Evolutionary conservation across 1,284 basidiomycete species (phyloP), one percentile per base, ranked within the genome.

Genomic region (Naganishia liquefaciens): DNA sequence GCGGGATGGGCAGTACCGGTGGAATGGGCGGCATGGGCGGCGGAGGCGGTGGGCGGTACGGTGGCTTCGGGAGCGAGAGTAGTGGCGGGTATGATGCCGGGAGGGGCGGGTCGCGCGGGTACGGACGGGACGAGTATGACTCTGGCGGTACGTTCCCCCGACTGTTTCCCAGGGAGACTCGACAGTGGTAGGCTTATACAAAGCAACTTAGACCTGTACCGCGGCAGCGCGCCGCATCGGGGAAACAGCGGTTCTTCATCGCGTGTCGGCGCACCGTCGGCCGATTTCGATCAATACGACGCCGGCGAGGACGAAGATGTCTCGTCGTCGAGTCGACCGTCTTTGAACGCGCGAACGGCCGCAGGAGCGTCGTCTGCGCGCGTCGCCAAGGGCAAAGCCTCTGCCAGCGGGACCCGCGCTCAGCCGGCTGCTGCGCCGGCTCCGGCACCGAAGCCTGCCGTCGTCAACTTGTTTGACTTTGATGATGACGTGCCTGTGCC

Each of bases 271-370:
- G 47, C 53, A 33, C 74, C 82, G 21, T 80, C 85, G 47, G 82
- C 82, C 63, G 82, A 82, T 50, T 95, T 86, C 73, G 94, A 98
- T 72, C 95, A 97, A 77, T 99, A 99, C 77, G 91, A 97, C 71
- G 96, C 95, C 4, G 95, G 96, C 0, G 96, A 96, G 63, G 91
- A 93, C 75, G 96, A 98, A 70, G 84, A 86, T 44, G 75, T 75
- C 43, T 58, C 69, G 19, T 49, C 63, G n/a, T 53, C 46, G 11
- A 19, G 6, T 23, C 37, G 53, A 27, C 37, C 53, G 7, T 30
- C 49, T 23, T 63, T 30, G 19, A n/a, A 40, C 11, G 25, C 44
- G 28, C 44, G 28, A 39, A 43, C 44, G 37, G 9, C 55, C 11
- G 49, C 47, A 11, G 25, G 43, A 37, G 27, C 47, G 9, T 46